These are phyloP conservation scores for Debaryomyces fabryi DNA, from an alignment of 1,139 yeast genomes.

Conservation along the genomic window DNA sequence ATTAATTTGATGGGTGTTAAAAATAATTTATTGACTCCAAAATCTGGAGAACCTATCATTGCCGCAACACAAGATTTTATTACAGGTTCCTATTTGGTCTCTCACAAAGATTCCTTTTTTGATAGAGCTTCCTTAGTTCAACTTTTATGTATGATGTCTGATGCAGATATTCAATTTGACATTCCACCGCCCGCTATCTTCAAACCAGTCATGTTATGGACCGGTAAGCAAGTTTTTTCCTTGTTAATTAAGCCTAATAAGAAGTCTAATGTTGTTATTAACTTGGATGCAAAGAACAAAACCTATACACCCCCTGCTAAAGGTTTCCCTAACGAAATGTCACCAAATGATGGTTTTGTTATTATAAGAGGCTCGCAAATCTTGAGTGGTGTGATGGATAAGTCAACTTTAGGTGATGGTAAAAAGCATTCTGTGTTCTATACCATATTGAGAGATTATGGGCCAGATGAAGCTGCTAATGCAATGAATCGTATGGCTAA, in stretches of 20 bases:
- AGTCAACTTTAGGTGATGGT: conserved; percentile 95
- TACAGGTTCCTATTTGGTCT: conserved; percentile 90
- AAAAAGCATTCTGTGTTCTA: conserved; percentile 96
- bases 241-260: conserved; percentile 82
- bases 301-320: conserved; percentile 74
- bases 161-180: conserved; percentile 85
- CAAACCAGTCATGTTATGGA: conserved; percentile 91
- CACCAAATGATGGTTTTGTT: conserved; percentile 95
- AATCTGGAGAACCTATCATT: conserved; percentile 98
- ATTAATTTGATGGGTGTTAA: conserved; percentile 98
- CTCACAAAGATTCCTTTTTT: conserved; percentile 90
- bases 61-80: conserved; percentile 99
- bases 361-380: conserved; percentile 88
- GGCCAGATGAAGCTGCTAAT: conserved; percentile 90
- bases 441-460: conserved; percentile 91
- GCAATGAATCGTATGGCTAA: conserved; percentile 99
- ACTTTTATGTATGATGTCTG: conserved; percentile 92
- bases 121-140: conserved; percentile 86
- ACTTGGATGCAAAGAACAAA: conserved; percentile 92
- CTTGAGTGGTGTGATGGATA: conserved; percentile 95
- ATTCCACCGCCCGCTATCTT: conserved; percentile 92
- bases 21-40: conserved; percentile 90
- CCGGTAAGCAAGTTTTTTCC: conserved; percentile 95
- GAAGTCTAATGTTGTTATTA: conserved; percentile 76
- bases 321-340: conserved; percentile 85